Evolutionary conservation across 176 grass and related monocot genomes (phyloP).

Genomic region (Carex littledalei): DNA sequence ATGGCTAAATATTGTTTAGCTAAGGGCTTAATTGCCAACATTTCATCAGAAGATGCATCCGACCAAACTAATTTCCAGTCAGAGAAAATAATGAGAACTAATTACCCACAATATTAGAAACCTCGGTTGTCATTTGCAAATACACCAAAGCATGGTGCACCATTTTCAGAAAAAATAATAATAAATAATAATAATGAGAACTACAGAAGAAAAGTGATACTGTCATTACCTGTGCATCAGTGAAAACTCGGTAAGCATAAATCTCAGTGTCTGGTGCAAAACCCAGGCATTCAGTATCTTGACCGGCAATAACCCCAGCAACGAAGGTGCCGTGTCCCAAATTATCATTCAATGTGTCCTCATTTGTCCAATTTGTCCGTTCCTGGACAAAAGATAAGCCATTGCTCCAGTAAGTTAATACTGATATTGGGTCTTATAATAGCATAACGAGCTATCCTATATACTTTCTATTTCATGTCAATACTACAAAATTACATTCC

Average conservation of each 20-base stretch:
- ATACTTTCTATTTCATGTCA: neutral
- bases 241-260: slow-evolving; percentile 96
- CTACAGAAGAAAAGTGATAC: neutral
- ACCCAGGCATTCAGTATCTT: slow-evolving; percentile 91
- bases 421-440: slow-evolving; percentile 19
- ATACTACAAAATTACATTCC: neutral
- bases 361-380: slow-evolving; percentile 99
- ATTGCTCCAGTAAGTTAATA: neutral
- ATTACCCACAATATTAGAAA: neutral
- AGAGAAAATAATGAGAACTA: too few species aligned
- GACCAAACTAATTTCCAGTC: neutral
- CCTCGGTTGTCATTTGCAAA: neutral
- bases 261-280: slow-evolving; percentile 97
- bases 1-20: neutral
- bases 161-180: neutral
- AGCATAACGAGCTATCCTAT: slow-evolving; percentile 7
- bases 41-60: neutral
- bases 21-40: slow-evolving; percentile 4
- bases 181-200: neutral
- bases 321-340: slow-evolving; percentile 97
- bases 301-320: slow-evolving; percentile 91
- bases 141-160: too few species aligned
- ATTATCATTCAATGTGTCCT: slow-evolving; percentile 97
- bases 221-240: slow-evolving; percentile 90
- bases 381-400: slow-evolving; percentile 56